Conservation (phyloP, 2,329 filamentous ascomycete genomes). For the Ophiognomonia clavigignenti-juglandacearum region DNA sequence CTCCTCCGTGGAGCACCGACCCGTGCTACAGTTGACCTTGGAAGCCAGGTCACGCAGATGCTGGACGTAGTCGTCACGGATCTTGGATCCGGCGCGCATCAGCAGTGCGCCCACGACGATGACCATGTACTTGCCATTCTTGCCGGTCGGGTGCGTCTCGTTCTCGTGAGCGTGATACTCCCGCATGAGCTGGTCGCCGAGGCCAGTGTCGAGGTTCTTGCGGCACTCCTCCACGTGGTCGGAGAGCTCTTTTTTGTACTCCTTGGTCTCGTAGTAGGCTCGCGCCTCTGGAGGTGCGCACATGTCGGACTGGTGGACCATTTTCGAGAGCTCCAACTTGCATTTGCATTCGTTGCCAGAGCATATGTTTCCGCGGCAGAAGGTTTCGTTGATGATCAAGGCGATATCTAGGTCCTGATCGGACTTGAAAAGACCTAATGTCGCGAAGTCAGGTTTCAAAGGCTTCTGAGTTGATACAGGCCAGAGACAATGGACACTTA, state of each 20-base stretch:
- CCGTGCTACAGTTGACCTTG: conserved; percentile 6
- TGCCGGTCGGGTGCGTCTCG: conserved; percentile 20
- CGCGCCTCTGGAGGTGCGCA: neutral
- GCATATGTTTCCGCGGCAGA: neutral
- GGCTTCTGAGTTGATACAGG: neutral
- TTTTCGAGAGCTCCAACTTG: neutral
- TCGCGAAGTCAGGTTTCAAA: neutral
- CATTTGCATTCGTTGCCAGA: neutral
- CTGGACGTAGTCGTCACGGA: conserved; percentile 18
- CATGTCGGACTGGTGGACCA: conserved; percentile 4
- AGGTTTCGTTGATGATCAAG: neutral
- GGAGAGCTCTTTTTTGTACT: conserved; percentile 2
- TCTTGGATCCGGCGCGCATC: conserved; percentile 21
- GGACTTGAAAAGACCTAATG: conserved; percentile 15
- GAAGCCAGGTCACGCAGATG: conserved; percentile 17
- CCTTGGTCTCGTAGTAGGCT: neutral
- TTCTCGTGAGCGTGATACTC: conserved; percentile 6
- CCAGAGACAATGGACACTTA: neutral
- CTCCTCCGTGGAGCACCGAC: neutral
- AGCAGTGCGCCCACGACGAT: conserved; percentile 19
- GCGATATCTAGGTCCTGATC: conserved; percentile 12
- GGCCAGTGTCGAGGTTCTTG: conserved; percentile 2
- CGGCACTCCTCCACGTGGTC: neutral
- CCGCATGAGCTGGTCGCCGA: conserved; percentile 8
- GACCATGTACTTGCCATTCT: conserved; percentile 16